These are phyloP conservation scores for Fusarium goolgardi DNA, from an alignment of 2,329 filamentous ascomycete species.

Conservation along the genomic window DNA sequence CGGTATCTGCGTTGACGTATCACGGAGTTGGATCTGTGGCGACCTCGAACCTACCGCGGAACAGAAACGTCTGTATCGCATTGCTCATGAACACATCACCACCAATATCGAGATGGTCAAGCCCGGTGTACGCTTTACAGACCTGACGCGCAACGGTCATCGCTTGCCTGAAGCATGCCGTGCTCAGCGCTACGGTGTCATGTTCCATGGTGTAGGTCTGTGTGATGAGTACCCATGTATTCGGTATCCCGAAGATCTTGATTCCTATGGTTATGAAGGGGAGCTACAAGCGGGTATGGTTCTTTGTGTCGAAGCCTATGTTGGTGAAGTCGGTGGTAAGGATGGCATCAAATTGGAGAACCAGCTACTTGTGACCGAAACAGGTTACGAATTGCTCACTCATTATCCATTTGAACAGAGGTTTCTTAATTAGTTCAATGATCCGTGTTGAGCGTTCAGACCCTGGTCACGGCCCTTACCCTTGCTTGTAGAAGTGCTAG, in stretches of 20 bases:
- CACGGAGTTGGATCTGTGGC: neutral
- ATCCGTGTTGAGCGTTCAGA: neutral
- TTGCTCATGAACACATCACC: neutral
- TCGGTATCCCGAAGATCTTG: neutral
- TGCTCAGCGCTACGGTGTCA: neutral
- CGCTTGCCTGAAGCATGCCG: neutral
- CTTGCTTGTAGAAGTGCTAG: fast-evolving
- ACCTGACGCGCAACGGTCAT: neutral
- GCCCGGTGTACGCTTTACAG: neutral
- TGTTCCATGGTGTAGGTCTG: neutral
- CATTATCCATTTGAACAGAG: neutral
- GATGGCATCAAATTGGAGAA: conserved; percentile 1
- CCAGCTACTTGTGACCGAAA: neutral
- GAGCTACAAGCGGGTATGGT: neutral
- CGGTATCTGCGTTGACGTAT: conserved; percentile 3
- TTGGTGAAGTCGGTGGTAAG: neutral
- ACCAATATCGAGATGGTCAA: neutral
- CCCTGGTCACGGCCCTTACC: neutral
- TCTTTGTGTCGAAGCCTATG: neutral
- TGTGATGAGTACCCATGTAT: neutral
- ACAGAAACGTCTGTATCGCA: conserved; percentile 1
- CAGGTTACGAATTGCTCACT: neutral
- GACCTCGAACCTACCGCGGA: neutral
- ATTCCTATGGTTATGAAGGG: neutral
- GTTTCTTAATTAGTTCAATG: neutral